Evolutionary conservation across 1,284 basidiomycete species (phyloP).

Genomic region (Xerocomus subilludens): DNA sequence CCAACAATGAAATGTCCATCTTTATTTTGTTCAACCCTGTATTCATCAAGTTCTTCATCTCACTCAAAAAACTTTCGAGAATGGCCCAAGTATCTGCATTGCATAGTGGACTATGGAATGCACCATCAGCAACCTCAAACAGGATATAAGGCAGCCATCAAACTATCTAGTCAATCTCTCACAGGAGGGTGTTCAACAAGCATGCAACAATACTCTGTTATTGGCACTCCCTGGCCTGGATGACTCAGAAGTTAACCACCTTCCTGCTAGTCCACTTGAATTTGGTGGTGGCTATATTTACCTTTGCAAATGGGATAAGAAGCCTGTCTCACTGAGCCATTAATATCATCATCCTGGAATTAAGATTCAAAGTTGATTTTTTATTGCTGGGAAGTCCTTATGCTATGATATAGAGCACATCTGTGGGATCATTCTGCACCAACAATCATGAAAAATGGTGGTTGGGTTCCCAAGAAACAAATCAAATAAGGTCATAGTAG

Average conservation of each 20-base stretch:
- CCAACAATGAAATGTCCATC: not conserved
- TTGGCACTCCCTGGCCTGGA: too few relatives aligned
- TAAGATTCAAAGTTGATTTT: not conserved
- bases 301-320: too few relatives aligned
- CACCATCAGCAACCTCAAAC: not conserved
- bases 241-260: too few relatives aligned
- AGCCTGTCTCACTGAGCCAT: too few relatives aligned
- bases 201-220: not conserved
- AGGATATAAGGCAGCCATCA: not conserved
- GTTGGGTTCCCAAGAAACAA: not conserved
- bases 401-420: not conserved
- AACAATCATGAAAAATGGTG: not conserved
- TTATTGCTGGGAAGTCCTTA: not conserved
- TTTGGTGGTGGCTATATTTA: too few relatives aligned
- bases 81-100: slow-evolving; percentile 7
- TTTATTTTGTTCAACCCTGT: slow-evolving; percentile 1
- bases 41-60: slow-evolving; percentile 10
- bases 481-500: not conserved
- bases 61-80: not conserved
- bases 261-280: too few relatives aligned
- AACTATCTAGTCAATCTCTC: slow-evolving; percentile 9
- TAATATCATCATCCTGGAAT: not conserved
- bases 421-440: too few relatives aligned
- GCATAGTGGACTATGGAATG: slow-evolving; percentile 9
- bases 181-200: not conserved